phyloP scores from a whole-genome alignment of 1,284 basidiomycete genomes.

The Peniophora sp. region DNA sequence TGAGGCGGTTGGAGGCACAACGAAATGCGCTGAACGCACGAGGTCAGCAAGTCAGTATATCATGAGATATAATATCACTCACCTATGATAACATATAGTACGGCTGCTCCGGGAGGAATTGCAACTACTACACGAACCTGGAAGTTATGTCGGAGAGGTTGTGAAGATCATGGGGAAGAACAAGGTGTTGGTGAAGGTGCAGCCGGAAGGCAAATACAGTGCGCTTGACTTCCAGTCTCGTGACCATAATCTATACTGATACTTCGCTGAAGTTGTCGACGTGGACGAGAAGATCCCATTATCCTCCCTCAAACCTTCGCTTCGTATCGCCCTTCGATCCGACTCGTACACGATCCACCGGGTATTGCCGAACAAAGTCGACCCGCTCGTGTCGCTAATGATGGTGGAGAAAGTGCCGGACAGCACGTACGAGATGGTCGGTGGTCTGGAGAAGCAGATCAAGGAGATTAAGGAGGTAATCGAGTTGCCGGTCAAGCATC shows the following conservation, averaged over 20 bases:
- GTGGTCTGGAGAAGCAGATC: constrained; percentile 96
- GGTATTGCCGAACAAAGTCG: constrained; percentile 92
- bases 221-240: constrained; percentile 18
- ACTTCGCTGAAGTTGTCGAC: constrained; percentile 73
- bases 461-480: constrained; percentile 99
- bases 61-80: too few species aligned
- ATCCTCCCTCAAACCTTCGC: constrained; percentile 72
- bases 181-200: constrained; percentile 97
- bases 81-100: constrained; percentile 35
- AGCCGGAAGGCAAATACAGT: constrained; percentile 99
- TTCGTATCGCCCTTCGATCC: constrained; percentile 92
- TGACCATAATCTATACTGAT: too few species aligned
- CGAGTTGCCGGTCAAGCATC: constrained; percentile 96
- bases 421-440: constrained; percentile 99
- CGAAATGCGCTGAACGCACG: constrained; percentile 93
- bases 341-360: constrained; percentile 95
- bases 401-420: constrained; percentile 99
- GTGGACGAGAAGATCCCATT: constrained; percentile 87
- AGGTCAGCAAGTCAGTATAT: constrained; percentile 40
- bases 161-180: constrained; percentile 99
- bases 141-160: constrained; percentile 96
- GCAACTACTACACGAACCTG: constrained; percentile 92
- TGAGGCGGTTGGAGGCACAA: constrained; percentile 93
- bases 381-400: constrained; percentile 94
- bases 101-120: constrained; percentile 88